A percentile compares a stretch with the other conserved stretches of the same genome.
These are phyloP conservation scores for Gomphus bonarii DNA, from an alignment of 1,284 basidiomycete species.

Conservation along the genomic window DNA sequence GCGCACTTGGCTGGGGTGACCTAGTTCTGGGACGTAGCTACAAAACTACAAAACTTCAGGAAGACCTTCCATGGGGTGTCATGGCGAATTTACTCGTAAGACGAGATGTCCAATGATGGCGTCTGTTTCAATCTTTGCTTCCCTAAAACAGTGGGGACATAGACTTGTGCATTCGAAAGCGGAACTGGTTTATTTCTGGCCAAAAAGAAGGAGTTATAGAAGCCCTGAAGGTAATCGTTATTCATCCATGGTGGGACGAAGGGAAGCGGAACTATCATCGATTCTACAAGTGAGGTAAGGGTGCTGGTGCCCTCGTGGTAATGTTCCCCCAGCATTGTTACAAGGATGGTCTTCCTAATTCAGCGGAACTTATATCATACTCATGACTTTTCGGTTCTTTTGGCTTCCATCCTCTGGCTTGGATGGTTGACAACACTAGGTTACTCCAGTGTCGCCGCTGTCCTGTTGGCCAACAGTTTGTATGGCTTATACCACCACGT, in stretches of 20 bases:
- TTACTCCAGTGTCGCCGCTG: constrained; percentile 17
- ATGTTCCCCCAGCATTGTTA: constrained; percentile 39
- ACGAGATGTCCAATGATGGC: constrained; percentile 33
- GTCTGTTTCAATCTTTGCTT: constrained; percentile 36
- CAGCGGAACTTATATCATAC: constrained; percentile 34
- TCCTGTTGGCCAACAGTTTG: constrained; percentile 32
- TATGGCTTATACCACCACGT: constrained; percentile 41
- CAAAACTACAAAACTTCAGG: constrained; percentile 33
- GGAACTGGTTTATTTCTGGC: constrained; percentile 25
- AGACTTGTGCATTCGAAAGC: constrained; percentile 44
- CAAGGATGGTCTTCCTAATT: constrained; percentile 36
- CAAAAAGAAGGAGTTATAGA: constrained; percentile 34
- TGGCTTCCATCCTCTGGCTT: constrained; percentile 12
- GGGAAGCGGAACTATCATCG: constrained; percentile 40
- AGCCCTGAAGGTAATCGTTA: constrained; percentile 37
- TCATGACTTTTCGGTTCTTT: constrained; percentile 14
- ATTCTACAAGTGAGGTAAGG: constrained; percentile 49
- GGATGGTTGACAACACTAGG: constrained; percentile 11
- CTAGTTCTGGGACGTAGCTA: constrained; percentile 53
- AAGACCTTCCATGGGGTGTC: constrained; percentile 49
- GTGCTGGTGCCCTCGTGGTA: constrained; percentile 41
- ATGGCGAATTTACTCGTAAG: constrained; percentile 47
- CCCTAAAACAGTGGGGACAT: constrained; percentile 59
- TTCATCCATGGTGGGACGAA: constrained; percentile 48
- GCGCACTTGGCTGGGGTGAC: constrained; percentile 46